These are phyloP conservation scores for Stachybotrys echinatus DNA, from an alignment of 2,329 filamentous ascomycete species.

Conservation along the genomic window DNA sequence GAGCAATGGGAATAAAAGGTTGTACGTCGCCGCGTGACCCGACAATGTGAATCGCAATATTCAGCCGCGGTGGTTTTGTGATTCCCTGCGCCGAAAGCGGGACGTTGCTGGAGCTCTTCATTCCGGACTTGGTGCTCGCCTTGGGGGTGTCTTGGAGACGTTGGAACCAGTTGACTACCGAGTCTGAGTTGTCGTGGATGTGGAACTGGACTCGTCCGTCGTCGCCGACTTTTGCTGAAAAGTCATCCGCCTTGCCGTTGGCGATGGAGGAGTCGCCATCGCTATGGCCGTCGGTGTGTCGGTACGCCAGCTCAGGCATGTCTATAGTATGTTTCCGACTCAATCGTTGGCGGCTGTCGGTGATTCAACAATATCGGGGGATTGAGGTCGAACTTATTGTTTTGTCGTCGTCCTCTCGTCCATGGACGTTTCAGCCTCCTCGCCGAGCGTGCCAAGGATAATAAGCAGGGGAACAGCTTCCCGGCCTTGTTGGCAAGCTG, in stretches of 20 bases:
- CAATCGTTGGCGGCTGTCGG: too few species aligned
- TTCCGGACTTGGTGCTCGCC: slow-evolving; percentile 5
- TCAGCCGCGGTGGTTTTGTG: slow-evolving; percentile 14
- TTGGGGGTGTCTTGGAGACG: slow-evolving; percentile 10
- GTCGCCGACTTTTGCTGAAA: too few species aligned
- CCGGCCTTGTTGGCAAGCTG: too few species aligned
- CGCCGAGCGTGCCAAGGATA: too few species aligned
- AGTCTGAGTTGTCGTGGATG: slow-evolving; percentile 21
- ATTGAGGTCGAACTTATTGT: too few species aligned
- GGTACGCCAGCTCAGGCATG: too few species aligned
- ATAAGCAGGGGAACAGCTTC: too few species aligned
- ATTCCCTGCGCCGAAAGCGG: slow-evolving; percentile 9
- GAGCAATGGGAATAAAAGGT: slow-evolving; percentile 54
- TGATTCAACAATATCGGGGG: too few species aligned
- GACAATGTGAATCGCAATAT: slow-evolving; percentile 27
- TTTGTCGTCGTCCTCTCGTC: too few species aligned
- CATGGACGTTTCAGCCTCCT: too few species aligned
- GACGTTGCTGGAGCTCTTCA: slow-evolving; percentile 13
- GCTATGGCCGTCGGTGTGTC: slow-evolving; percentile 10
- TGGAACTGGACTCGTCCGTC: slow-evolving; percentile 25
- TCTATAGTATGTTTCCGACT: too few species aligned
- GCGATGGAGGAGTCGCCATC: slow-evolving; percentile 16
- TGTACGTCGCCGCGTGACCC: slow-evolving; percentile 33
- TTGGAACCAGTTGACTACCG: slow-evolving; percentile 18
- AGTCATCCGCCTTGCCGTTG: too few species aligned